A percentile compares a stretch with the other conserved stretches of the same genome.
Conservation (phyloP, 2,329 filamentous ascomycete species). For the Pezicula radicicola region DNA sequence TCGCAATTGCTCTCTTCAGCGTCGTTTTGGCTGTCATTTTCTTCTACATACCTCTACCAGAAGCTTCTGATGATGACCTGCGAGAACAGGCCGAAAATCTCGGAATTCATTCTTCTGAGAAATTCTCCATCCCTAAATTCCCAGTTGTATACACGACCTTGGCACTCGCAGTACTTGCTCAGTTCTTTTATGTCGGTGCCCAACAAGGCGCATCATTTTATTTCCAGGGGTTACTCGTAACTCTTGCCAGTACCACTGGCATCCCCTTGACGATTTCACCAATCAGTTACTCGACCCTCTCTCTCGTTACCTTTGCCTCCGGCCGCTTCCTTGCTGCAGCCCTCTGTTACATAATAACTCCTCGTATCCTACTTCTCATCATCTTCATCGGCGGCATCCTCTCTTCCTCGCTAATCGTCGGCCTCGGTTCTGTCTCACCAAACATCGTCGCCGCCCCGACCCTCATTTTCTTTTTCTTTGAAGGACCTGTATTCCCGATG, state of each 20-base stretch:
- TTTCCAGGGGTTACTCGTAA: constrained; percentile 48
- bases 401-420: constrained; percentile 45
- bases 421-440: constrained; percentile 35
- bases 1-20: constrained; percentile 75
- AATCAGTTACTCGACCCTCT: constrained; percentile 67
- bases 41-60: constrained; percentile 65
- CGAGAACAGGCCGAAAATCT: constrained; percentile 40
- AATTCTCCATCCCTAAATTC: constrained; percentile 36
- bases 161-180: constrained; percentile 68
- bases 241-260: constrained; percentile 34
- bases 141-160: constrained; percentile 41
- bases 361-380: constrained; percentile 66
- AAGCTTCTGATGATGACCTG: constrained; percentile 48
- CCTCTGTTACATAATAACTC: constrained; percentile 59
- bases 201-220: constrained; percentile 66
- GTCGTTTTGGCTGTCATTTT: constrained; percentile 67
- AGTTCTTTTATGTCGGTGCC: constrained; percentile 76
- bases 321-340: constrained; percentile 68
- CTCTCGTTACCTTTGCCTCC: constrained; percentile 69
- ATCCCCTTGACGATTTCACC: constrained; percentile 46
- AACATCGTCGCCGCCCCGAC: constrained; percentile 57
- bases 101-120: constrained; percentile 15
- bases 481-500: constrained; percentile 79
- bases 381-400: constrained; percentile 60
- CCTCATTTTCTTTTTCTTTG: constrained; percentile 73